Base-by-base conservation (phyloP, 768 basidiomycete species). In the Hemileccinum impolitum region DNA sequence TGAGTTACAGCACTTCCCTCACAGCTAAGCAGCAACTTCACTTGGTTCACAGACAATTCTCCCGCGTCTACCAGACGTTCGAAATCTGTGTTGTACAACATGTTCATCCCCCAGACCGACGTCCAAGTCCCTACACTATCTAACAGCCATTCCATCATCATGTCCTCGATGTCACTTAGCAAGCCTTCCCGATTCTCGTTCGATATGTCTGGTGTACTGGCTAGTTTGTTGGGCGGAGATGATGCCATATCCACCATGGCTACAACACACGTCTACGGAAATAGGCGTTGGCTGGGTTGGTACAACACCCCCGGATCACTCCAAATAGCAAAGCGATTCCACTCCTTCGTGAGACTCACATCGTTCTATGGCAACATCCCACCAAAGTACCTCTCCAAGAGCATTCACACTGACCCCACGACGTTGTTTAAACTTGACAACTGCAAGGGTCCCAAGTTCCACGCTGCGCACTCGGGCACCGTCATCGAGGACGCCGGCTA, bases 401-500 rank as follows among this genome's bases (percentile, higher is more conserved):
- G 52, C 15, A 36, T 23, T 23, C 23, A 23, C 23, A 23, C 39
- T 3, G 57, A 68, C 9, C 64, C 64, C 11, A 52, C 55, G 2
- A 13, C 40, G 1, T 18, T 64, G n/a, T 51, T 69, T 6, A 56
- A 51, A 14, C 7, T 51, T 25, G 57, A 52, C 21, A 35, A 47
- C 4, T 42, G 26, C 39, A 51, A 43, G 12, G 67, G 67, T 2
- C 87, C 87, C 40, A 90, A 88, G 59, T 92, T 78, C 66, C 81
- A 88, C 52, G 81, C 86, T 0, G 83, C 88, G 56, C 81, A 21
- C 67, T 91, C 39, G 75, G 86, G 65, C 63, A 87, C 53, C 75
- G 72, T 51, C 63, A 58, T 69, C 1, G 65, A n/a, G 59, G 67
- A 31, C 72, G 78, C 60, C 72, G 77, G 45, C 70, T 80, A 15